Base-by-base conservation (phyloP, 441 rosid species). In the Rhodomyrtus psidioides region DNA sequence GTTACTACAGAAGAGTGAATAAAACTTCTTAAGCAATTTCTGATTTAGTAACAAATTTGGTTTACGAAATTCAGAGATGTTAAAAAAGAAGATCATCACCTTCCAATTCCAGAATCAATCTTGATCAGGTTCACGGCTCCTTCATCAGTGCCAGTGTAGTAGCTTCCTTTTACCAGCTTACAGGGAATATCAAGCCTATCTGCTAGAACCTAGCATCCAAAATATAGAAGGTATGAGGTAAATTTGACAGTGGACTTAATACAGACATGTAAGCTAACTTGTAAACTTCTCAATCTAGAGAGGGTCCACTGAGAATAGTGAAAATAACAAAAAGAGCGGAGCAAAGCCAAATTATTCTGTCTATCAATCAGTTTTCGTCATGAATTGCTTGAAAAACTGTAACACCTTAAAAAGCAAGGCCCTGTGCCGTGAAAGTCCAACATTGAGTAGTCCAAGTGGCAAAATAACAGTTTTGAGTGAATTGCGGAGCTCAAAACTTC, bases 121-220 rank as follows among this genome's bases (percentile, higher is more conserved):
- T 91, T 93, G 86, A 97, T 93, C 90, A 97, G 90, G 90, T 96
- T 96, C 90, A 97, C 95, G 85, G 98, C 99, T 83, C 99, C 99
- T 88, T 96, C 99, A 90, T 97, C 99, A 21, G 99, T 95, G 88
- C 99, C 99, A 84, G 99, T 96, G 84, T 95, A 97, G 91, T 93
- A 96, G 93, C 98, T 96, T 74, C 98, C 98, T 89, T 97, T 97
- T 83, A 97, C 97, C 93, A 97, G 92, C 97, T 93, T 93, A 88
- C 99, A 95, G 15, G 99, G 99, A 86, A 96, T 95, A 89, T 91
- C 94, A 81, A 96, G 91, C 89, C 87, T 95, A 91, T 97, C 99
- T 86, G 99, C 99, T 84, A 97, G 93, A 82, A 96, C 98, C 99
- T 97, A 88, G 84, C 86, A 89, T 65, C 85, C 86, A 83, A 88